Base-by-base conservation (phyloP, 768 basidiomycete species). In the Boletus reticulatus region DNA sequence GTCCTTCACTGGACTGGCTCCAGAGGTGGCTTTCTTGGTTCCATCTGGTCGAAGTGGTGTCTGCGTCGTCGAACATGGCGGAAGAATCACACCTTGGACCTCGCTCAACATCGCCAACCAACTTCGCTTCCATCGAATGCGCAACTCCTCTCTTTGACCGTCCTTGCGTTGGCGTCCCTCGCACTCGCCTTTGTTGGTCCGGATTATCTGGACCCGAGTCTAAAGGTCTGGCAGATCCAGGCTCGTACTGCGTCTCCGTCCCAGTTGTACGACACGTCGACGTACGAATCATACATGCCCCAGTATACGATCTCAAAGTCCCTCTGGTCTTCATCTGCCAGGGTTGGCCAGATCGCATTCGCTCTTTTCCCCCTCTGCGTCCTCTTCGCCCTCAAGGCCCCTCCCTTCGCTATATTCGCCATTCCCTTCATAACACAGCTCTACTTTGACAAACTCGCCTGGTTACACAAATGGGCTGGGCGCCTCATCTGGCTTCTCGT, bases 381-480 rank as follows among this genome's bases (percentile, higher is more conserved):
- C 55, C 75, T 88, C 14, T 78, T 89, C 57, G 87, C 84, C 10
- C 77, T 92, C 67, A 92, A 85, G 66, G 78, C 78, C 31, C 80
- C 84, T 12, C 87, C 89, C 0, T 85, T 89, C 62, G 88, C 89
- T 53, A 63, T 90, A 47, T 82, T 90, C 61, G 81, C 90, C 46
- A 69, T 85, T 50, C 78, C 84, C 0, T 80, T 80, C 58, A 73
- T 83, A 54, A 79, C 80, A 39, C 83, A 88, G 52, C 60, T 89
- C n/a, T 80, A 83, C 62, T 87, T 87, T 62, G 89, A 92, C 75
- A 89, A 89, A 66, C 80, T 91, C 11, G 78, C 83, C 6, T 78
- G 83, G 71, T 72, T 90, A 8, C 90, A 92, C 68, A 80, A 81
- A 27, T 88, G 88, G 84, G 73, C 80, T 5, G 90, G 85, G 2